Conservation (phyloP, 2,329 filamentous ascomycete species). For the Claviceps sp. region DNA sequence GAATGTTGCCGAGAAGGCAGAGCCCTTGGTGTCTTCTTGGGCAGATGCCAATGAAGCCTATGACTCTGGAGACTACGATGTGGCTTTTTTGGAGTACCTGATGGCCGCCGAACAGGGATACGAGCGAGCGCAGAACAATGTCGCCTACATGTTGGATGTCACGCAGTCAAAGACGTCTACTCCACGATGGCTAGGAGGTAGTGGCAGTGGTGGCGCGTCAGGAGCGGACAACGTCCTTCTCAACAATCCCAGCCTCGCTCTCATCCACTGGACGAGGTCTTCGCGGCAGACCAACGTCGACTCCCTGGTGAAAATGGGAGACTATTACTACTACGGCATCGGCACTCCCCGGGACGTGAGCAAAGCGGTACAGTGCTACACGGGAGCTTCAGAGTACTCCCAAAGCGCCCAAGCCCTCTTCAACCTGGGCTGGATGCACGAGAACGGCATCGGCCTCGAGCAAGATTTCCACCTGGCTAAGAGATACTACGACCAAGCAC, state of each 20-base stretch:
- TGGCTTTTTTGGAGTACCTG: constrained; percentile 68
- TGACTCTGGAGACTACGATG: constrained; percentile 63
- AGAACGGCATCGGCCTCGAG: constrained; percentile 82
- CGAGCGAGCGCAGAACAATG: constrained; percentile 78
- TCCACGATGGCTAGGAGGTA: constrained; percentile 32
- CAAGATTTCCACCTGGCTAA: constrained; percentile 98
- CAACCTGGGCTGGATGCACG: constrained; percentile 99
- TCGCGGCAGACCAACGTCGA: constrained; percentile 89
- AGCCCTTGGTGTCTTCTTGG: constrained; percentile 64
- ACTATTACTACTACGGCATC: constrained; percentile 82
- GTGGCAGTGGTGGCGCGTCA: constrained; percentile 9
- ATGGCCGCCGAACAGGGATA: constrained; percentile 89
- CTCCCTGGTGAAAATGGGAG: constrained; percentile 92
- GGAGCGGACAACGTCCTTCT: constrained; percentile 24
- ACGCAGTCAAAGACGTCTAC: constrained; percentile 38
- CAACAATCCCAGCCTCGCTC: constrained; percentile 47
- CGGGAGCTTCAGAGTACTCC: constrained; percentile 78
- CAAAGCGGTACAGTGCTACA: constrained; percentile 88
- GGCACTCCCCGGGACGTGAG: constrained; percentile 60
- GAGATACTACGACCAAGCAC: constrained; percentile 82
- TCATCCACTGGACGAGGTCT: constrained; percentile 92
- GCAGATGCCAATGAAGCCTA: constrained; percentile 73
- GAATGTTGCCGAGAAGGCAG: constrained; percentile 59
- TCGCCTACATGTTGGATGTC: constrained; percentile 74
- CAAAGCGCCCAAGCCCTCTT: constrained; percentile 91